A percentile compares a stretch with the other conserved stretches of the same genome.
These are phyloP conservation scores for Gastrolobium bilobum DNA, from an alignment of 306 rosid species.

Conservation along the genomic window DNA sequence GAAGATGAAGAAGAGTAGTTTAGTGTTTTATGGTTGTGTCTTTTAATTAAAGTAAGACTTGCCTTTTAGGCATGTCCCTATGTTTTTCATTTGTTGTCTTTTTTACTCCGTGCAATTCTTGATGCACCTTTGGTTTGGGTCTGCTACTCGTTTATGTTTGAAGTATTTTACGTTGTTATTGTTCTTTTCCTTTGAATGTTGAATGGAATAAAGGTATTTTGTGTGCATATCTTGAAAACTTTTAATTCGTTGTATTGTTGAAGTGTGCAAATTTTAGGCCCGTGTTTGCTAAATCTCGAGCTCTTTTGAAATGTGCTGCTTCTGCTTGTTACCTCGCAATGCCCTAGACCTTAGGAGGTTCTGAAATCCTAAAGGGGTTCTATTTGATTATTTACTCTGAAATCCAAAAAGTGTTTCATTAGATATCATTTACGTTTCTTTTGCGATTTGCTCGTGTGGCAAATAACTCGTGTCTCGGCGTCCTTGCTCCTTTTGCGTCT, in stretches of 20 bases:
- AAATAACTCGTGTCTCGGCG: too few relatives aligned
- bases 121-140: neutral
- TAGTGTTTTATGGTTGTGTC: neutral
- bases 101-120: neutral
- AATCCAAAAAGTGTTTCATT: too few relatives aligned
- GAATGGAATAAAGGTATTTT: neutral
- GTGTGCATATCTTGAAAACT: too few relatives aligned
- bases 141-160: neutral
- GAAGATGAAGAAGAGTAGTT: constrained; percentile 69
- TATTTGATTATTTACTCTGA: too few relatives aligned
- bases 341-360: too few relatives aligned
- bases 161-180: constrained; percentile 1
- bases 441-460: too few relatives aligned
- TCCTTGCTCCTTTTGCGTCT: too few relatives aligned
- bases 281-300: too few relatives aligned
- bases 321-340: too few relatives aligned
- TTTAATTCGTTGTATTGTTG: neutral
- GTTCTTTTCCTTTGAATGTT: neutral
- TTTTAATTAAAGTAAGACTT: neutral
- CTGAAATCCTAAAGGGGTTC: too few relatives aligned
- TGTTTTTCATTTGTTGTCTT: neutral
- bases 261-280: neutral
- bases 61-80: constrained; percentile 2
- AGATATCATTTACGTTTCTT: too few relatives aligned
- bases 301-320: too few relatives aligned